Percentiles rank a stretch among this genome's conserved stretches.
phyloP scores from a whole-genome alignment of 805 yeast genomes.

The Suhomyces sp. region DNA sequence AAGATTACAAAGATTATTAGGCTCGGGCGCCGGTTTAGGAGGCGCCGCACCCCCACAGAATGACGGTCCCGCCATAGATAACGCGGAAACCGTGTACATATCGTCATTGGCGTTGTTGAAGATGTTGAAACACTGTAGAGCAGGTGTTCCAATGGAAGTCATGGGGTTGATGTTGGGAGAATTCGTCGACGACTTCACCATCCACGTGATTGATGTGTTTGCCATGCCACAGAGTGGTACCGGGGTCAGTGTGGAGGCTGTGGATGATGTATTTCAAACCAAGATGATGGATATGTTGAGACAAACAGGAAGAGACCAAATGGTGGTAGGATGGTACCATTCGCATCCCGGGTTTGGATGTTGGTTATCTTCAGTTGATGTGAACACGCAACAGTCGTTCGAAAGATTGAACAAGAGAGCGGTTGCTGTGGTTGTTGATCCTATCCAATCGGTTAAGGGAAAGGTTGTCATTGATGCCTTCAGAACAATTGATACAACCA shows the following conservation, averaged over 20 bases:
- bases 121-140: constrained; percentile 97
- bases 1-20: constrained; percentile 49
- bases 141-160: constrained; percentile 76
- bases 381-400: constrained; percentile 95
- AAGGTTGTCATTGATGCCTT: constrained; percentile 99
- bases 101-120: constrained; percentile 92
- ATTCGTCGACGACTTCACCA: constrained; percentile 95
- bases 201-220: constrained; percentile 95
- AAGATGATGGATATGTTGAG: constrained; percentile 99
- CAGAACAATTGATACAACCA: constrained; percentile 84
- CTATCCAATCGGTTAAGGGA: constrained; percentile 97
- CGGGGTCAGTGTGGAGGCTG: constrained; percentile 98
- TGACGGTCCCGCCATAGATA: constrained; percentile 86
- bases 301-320: constrained; percentile 98
- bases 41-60: constrained; percentile 44
- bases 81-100: constrained; percentile 93
- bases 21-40: constrained; percentile 45
- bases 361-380: constrained; percentile 97
- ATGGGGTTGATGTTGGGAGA: constrained; percentile 99
- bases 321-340: constrained; percentile 99
- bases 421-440: constrained; percentile 98
- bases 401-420: constrained; percentile 95
- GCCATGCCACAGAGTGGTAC: constrained; percentile 99
- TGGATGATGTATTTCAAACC: constrained; percentile 97
- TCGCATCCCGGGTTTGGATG: constrained; percentile 98